Evolutionary conservation across 768 basidiomycete species (phyloP).

Genomic region (Pleurotus platypus): DNA sequence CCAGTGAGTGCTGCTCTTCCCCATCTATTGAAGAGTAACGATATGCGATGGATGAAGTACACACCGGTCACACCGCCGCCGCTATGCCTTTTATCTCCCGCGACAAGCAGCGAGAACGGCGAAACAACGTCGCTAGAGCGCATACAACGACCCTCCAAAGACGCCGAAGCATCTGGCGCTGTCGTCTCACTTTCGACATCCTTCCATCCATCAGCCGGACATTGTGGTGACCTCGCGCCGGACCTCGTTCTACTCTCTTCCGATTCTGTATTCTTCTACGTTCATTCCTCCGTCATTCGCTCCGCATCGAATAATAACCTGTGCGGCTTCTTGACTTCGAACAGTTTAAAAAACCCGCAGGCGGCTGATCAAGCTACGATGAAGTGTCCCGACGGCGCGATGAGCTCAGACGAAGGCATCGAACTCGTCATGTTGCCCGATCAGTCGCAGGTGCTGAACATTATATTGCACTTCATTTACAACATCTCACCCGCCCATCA

Average conservation of each 20-base stretch:
- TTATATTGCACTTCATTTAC: constrained; percentile 1
- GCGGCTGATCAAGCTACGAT: not conserved
- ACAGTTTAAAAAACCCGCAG: not conserved
- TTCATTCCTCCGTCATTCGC: not conserved
- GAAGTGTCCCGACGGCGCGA: not conserved
- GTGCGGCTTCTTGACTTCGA: not conserved
- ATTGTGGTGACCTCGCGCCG: not conserved
- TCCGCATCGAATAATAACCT: not conserved
- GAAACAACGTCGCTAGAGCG: not conserved
- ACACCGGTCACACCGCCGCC: not conserved
- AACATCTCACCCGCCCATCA: not conserved
- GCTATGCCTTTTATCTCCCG: not conserved
- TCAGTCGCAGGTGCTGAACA: not conserved
- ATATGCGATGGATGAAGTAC: not conserved
- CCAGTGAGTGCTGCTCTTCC: not conserved
- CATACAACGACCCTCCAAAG: not conserved
- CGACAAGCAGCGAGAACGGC: not conserved
- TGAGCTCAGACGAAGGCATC: not conserved
- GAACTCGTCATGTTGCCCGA: not conserved
- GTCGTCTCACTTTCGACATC: not conserved
- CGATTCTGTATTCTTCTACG: constrained; percentile 1
- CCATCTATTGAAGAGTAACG: too few relatives aligned
- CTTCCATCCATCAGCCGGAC: not conserved
- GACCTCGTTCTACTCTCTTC: not conserved
- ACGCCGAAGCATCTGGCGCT: not conserved